Conservation (phyloP, 1,284 basidiomycete genomes). For the Ceratobasidium sp. region DNA sequence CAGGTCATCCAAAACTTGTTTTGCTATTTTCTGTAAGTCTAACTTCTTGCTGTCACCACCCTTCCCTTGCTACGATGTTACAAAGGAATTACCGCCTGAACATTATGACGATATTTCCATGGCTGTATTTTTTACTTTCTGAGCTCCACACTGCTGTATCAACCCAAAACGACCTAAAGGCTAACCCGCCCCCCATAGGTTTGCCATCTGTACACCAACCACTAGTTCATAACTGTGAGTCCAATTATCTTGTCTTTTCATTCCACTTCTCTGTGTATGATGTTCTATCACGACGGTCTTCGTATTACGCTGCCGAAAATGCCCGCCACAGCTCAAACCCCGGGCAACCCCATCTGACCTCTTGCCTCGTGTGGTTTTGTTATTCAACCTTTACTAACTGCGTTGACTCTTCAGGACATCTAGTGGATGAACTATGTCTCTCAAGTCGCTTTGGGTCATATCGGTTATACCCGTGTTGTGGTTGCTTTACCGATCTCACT, state of each 20-base stretch:
- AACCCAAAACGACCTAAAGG: slow-evolving; percentile 5
- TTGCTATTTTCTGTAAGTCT: slow-evolving; percentile 3
- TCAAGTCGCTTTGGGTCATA: slow-evolving; percentile 12
- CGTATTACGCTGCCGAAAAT: slow-evolving; percentile 83
- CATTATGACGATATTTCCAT: slow-evolving; percentile 49
- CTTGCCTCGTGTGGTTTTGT: slow-evolving; percentile 1
- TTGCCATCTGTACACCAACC: not conserved
- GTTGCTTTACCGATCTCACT: slow-evolving; percentile 18
- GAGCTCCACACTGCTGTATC: slow-evolving; percentile 13
- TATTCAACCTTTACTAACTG: not conserved
- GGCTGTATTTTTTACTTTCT: slow-evolving; percentile 49
- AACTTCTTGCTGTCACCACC: not conserved
- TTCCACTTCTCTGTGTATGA: slow-evolving; percentile 56
- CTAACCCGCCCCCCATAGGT: slow-evolving; percentile 28
- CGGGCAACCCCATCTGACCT: slow-evolving; percentile 80
- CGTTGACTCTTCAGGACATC: not conserved
- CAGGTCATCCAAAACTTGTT: not conserved
- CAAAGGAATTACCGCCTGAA: slow-evolving; percentile 51
- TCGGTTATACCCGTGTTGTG: slow-evolving; percentile 24
- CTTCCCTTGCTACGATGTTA: slow-evolving; percentile 47
- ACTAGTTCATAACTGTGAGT: slow-evolving; percentile 20
- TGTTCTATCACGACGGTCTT: slow-evolving; percentile 87
- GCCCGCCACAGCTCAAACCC: slow-evolving; percentile 87
- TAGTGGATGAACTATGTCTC: slow-evolving; percentile 1
- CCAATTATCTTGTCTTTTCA: slow-evolving; percentile 14